A percentile compares a stretch with the other conserved stretches of the same genome.
These are phyloP conservation scores for Monotropa hypopitys DNA, from an alignment of 179 eudicot species.

Conservation along the genomic window DNA sequence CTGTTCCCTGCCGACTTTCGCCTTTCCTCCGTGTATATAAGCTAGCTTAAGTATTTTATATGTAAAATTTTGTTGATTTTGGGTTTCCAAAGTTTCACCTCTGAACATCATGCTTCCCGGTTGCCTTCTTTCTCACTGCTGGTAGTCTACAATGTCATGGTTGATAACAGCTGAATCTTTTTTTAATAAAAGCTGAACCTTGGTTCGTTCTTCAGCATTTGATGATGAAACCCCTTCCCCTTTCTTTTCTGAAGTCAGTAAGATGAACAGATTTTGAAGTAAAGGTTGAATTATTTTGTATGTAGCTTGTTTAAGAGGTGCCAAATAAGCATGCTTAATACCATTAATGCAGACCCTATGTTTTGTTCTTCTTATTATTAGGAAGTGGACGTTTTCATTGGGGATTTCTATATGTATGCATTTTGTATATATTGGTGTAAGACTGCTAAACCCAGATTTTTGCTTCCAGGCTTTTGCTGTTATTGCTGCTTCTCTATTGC, in stretches of 20 bases:
- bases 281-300: neutral
- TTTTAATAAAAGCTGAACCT: neutral
- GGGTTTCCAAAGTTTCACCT: neutral
- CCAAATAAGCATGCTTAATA: neutral
- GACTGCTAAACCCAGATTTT: slow-evolving; percentile 8
- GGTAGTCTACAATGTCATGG: neutral
- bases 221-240: neutral
- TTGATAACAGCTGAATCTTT: neutral
- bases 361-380: neutral
- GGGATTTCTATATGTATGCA: neutral
- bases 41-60: neutral
- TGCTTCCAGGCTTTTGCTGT: slow-evolving; percentile 76
- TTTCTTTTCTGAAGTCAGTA: neutral
- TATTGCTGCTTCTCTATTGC: slow-evolving; percentile 82
- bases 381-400: neutral
- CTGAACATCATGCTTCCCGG: neutral
- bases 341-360: neutral
- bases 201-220: neutral
- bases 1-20: neutral
- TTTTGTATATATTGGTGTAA: neutral
- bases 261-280: neutral
- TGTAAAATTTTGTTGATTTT: neutral
- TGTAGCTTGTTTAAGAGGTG: neutral
- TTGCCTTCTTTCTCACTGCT: neutral
- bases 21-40: neutral